Base-by-base conservation (phyloP, 371 early-diverging fungal species). In the Parasitella parasitica region DNA sequence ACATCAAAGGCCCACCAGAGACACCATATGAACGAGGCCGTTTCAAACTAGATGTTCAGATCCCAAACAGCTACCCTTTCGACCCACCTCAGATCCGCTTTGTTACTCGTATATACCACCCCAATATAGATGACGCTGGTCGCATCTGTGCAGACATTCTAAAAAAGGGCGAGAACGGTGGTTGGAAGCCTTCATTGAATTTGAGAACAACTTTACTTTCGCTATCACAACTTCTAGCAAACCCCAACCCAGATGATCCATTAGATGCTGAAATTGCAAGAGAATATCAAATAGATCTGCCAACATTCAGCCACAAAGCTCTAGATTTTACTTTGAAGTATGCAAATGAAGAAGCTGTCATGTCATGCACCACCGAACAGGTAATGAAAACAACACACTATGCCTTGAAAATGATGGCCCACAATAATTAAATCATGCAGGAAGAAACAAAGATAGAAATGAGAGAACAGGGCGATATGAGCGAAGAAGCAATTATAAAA, bases 241-340 rank as follows among this genome's bases (percentile, higher is more conserved):
- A 71, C 27, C 86, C 86, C 0, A 86, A 86, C 34, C 84, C 86
- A n/a, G 81, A 86, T 32, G 86, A 86, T 53, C 86, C 86, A 6
- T 51, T 86, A 8, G 71, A 78, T 48, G 71, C 73, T 28, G 83
- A 84, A 12, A 81, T 86, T 54, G 84, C 84, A 0, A 67, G 60
- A 49, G 78, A 82, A 57, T 84, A 69, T 57, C 71, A 75, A 27
- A 38, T 75, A 3, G 71, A 78, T 53, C 48, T 71, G 27, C 63
- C 66, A 4, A 36, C 66, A 8, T 84, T 76, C 52, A 12, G 43
- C 13, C 67, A 68, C 22, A 80, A 78, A 50, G 84, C 84, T 4
- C 57, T 54, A 4, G 72, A 78, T 15, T 64, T 41, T 24, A 82
- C 84, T 0, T 11, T 59, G 2, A 75, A 70, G 49, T 61, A 78